A percentile compares a stretch with the other conserved stretches of the same genome.
Evolutionary conservation across 345 rosid genomes (phyloP).

Genomic region (Trapa incisa): DNA sequence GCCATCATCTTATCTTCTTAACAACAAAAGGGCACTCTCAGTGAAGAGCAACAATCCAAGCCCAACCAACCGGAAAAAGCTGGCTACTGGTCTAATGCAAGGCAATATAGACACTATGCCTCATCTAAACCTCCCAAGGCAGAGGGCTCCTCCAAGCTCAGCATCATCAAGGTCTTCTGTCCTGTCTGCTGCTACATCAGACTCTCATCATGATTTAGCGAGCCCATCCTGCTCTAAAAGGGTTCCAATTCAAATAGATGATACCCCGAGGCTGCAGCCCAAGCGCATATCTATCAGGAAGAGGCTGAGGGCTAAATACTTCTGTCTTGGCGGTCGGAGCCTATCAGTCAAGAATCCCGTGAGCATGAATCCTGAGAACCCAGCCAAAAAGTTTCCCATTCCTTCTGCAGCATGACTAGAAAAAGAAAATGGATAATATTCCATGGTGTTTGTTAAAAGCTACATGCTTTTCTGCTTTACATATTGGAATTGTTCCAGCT

Average conservation of each 20-base stretch:
- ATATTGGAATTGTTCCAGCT: background rate
- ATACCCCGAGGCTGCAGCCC: conserved; percentile 16
- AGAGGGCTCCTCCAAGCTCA: conserved; percentile 65
- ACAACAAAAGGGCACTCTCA: conserved; percentile 51
- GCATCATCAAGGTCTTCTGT: conserved; percentile 61
- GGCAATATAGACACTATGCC: conserved; percentile 47
- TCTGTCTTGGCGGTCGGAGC: conserved; percentile 54
- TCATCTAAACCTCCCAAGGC: conserved; percentile 21
- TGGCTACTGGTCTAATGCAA: conserved; percentile 44
- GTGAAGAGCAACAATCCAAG: conserved; percentile 73
- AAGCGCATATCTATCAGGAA: conserved; percentile 31
- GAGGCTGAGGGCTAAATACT: conserved; percentile 45
- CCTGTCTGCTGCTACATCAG: conserved; percentile 30
- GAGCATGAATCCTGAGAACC: conserved; percentile 28
- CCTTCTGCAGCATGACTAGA: conserved; percentile 28
- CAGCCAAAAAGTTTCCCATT: conserved; percentile 23
- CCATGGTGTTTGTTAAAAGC: background rate
- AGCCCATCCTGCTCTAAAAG: conserved; percentile 36
- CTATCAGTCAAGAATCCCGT: conserved; percentile 36
- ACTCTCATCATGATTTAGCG: conserved; percentile 30
- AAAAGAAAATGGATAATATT: background rate
- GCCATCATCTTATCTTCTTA: conserved; percentile 26
- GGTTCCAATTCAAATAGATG: conserved; percentile 13
- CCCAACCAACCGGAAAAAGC: conserved; percentile 66
- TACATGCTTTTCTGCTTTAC: too few relatives aligned